Percentiles rank a stretch among this genome's conserved stretches.
Conservation (phyloP, 2,329 filamentous ascomycete species). For the Zasmidium angulare region DNA sequence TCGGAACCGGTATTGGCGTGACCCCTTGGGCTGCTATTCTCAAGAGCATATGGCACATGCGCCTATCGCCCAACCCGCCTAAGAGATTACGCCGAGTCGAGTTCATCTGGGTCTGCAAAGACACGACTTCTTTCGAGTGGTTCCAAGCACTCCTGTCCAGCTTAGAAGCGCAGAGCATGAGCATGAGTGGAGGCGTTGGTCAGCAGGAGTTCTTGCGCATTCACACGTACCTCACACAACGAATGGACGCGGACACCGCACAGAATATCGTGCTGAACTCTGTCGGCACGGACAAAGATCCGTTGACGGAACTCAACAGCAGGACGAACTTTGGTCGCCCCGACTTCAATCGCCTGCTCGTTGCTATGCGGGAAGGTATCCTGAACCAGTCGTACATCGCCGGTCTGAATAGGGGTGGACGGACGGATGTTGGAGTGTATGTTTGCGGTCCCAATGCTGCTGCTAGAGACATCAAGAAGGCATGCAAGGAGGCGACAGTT, state of each 20-base stretch:
- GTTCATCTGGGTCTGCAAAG: slow-evolving; percentile 98
- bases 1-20: slow-evolving; percentile 83
- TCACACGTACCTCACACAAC: slow-evolving; percentile 95
- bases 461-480: slow-evolving; percentile 81
- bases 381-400: slow-evolving; percentile 80
- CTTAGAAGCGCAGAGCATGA: slow-evolving; percentile 79
- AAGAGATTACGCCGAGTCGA: slow-evolving; percentile 88
- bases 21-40: slow-evolving; percentile 84
- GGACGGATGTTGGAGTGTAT: slow-evolving; percentile 92
- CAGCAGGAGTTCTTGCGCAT: slow-evolving; percentile 87
- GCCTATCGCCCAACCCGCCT: slow-evolving; percentile 84
- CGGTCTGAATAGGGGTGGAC: slow-evolving; percentile 66
- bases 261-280: slow-evolving; percentile 97
- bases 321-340: slow-evolving; percentile 94
- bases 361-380: slow-evolving; percentile 84
- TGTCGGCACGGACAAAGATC: slow-evolving; percentile 83
- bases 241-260: slow-evolving; percentile 84
- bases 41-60: slow-evolving; percentile 98
- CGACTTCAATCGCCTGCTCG: slow-evolving; percentile 79
- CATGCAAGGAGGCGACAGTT: slow-evolving; percentile 70
- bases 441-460: slow-evolving; percentile 86
- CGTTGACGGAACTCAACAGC: slow-evolving; percentile 84
- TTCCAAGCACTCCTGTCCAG: slow-evolving; percentile 92
- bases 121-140: slow-evolving; percentile 96
- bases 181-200: slow-evolving; percentile 56